phyloP scores from a whole-genome alignment of 495 filamentous ascomycete genomes.

The Aspergillus heteromorphus region DNA sequence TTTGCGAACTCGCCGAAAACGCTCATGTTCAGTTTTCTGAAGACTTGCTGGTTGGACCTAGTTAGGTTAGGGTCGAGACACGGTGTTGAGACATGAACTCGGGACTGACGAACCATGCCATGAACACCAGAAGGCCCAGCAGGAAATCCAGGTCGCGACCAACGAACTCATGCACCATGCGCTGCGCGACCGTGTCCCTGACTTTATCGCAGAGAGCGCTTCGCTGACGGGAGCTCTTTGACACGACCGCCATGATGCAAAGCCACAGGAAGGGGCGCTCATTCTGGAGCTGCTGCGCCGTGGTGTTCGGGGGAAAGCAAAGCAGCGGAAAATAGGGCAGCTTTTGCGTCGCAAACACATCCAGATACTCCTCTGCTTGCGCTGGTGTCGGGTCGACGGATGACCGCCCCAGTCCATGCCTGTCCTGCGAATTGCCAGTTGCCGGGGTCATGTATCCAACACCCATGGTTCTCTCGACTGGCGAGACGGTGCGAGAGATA shows the following conservation, averaged over 20 bases:
- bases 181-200: neutral
- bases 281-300: neutral
- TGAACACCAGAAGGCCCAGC: neutral
- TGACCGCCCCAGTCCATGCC: neutral
- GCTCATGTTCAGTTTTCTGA: neutral
- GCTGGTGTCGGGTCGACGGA: neutral
- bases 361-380: neutral
- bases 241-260: neutral
- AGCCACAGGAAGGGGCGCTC: neutral
- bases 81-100: too few relatives aligned
- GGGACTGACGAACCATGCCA: neutral
- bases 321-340: neutral
- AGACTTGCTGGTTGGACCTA: neutral
- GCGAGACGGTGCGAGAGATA: neutral
- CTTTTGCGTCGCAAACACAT: neutral
- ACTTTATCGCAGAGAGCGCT: neutral
- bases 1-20: neutral
- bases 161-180: neutral
- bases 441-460: neutral
- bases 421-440: neutral
- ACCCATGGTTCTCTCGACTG: neutral
- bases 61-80: neutral
- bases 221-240: neutral
- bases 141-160: neutral
- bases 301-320: neutral